Conservation (phyloP, 139 green algal species). For the Gonium pectorale region DNA sequence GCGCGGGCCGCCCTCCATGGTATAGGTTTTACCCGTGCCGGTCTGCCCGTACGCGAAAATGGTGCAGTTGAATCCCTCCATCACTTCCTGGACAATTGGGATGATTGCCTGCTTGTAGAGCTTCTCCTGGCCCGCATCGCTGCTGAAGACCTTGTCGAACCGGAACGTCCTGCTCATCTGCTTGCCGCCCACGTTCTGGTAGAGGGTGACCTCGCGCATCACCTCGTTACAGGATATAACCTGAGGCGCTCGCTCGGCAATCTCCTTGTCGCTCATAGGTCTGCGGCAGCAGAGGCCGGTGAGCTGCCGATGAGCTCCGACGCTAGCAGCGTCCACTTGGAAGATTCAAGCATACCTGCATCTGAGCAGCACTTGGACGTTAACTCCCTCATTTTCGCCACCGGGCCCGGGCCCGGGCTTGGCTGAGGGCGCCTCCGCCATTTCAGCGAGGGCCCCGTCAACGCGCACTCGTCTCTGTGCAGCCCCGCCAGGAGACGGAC, state of each 20-base stretch:
- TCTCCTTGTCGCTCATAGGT: slow-evolving; percentile 84
- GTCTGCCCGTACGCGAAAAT: slow-evolving; percentile 90
- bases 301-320: background rate
- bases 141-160: slow-evolving; percentile 96
- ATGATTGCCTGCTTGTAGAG: slow-evolving; percentile 89
- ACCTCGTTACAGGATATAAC: slow-evolving; percentile 90
- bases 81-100: slow-evolving; percentile 96
- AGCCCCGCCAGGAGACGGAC: too few species aligned
- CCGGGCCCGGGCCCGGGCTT: background rate
- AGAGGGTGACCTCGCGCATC: slow-evolving; percentile 82
- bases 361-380: slow-evolving; percentile 96
- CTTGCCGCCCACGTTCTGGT: slow-evolving; percentile 84
- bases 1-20: slow-evolving; percentile 91
- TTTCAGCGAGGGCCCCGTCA: background rate
- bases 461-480: background rate
- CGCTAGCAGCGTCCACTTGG: background rate
- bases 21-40: slow-evolving; percentile 98
- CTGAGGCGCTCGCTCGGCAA: slow-evolving; percentile 68
- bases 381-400: slow-evolving; percentile 78
- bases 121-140: slow-evolving; percentile 84
- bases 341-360: slow-evolving; percentile 83
- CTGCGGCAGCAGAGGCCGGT: slow-evolving; percentile 53
- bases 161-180: slow-evolving; percentile 88
- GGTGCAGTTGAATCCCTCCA: slow-evolving; percentile 89
- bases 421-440: background rate